Evolutionary conservation across 495 filamentous ascomycete species (phyloP).

Genomic region (Penicillium pancosmium): DNA sequence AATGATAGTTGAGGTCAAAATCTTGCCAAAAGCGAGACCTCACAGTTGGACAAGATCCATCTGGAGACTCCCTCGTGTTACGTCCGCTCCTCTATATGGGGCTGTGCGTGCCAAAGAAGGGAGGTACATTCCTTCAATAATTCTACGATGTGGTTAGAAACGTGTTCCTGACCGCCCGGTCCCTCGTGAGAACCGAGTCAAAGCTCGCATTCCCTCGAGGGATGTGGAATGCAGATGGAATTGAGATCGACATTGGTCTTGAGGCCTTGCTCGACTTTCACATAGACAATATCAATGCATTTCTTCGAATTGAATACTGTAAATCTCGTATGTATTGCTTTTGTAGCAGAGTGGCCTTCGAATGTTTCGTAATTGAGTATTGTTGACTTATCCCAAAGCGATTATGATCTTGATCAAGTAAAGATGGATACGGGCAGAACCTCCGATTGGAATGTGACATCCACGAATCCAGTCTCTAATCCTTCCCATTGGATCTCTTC

Average conservation of each 20-base stretch:
- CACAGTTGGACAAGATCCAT: constrained; percentile 35
- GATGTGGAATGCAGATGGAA: neutral
- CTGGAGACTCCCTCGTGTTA: constrained; percentile 51
- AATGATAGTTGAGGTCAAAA: constrained; percentile 57
- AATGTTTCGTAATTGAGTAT: no score
- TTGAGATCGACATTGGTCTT: neutral
- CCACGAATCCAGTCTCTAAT: neutral
- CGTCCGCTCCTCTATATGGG: constrained; percentile 47
- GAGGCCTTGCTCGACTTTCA: neutral
- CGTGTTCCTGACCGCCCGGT: neutral
- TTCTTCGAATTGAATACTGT: neutral
- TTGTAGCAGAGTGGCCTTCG: no score
- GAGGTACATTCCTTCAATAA: constrained; percentile 45
- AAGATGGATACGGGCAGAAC: neutral
- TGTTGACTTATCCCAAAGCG: neutral
- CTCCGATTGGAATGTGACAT: neutral
- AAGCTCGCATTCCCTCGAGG: neutral
- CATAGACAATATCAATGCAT: neutral
- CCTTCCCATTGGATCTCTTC: constrained; percentile 1
- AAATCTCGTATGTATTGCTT: no score
- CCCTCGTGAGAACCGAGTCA: neutral
- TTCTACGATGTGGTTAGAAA: neutral
- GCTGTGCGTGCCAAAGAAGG: constrained; percentile 54
- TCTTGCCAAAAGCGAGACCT: constrained; percentile 42
- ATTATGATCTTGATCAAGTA: neutral